Conservation (phyloP, 1,284 basidiomycete species). For the Fistulinella staudtii region DNA sequence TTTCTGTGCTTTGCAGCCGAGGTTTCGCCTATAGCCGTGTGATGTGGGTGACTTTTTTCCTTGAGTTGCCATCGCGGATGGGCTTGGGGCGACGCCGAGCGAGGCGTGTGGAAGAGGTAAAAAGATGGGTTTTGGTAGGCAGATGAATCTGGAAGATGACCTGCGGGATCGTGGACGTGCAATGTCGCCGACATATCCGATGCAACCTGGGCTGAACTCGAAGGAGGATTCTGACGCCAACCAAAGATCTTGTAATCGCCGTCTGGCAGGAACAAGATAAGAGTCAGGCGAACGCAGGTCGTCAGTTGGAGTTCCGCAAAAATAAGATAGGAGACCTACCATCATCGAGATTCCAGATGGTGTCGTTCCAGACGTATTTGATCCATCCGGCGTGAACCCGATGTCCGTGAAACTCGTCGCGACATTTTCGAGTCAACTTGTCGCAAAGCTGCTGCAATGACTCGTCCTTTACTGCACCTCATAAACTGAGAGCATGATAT, state of each 20-base stretch:
- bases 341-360: conserved; percentile 77
- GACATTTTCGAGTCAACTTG: conserved; percentile 62
- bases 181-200: conserved; percentile 44
- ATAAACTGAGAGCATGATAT: conserved; percentile 7
- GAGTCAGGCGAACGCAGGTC: neutral
- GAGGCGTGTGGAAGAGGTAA: conserved; percentile 52
- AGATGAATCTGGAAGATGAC: conserved; percentile 54
- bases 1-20: conserved; percentile 62
- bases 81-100: conserved; percentile 9
- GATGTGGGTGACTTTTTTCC: conserved; percentile 28
- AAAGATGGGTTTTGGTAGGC: conserved; percentile 67
- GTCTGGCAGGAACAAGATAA: conserved; percentile 38
- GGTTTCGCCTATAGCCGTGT: conserved; percentile 25
- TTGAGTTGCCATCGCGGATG: conserved; percentile 38
- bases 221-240: conserved; percentile 54
- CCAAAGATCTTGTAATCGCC: conserved; percentile 76
- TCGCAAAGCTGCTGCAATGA: conserved; percentile 58
- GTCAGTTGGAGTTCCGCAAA: no score
- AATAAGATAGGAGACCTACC: no score
- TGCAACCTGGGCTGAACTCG: conserved; percentile 21
- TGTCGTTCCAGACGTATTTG: conserved; percentile 73
- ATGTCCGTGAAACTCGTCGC: conserved; percentile 50
- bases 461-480: conserved; percentile 56
- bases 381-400: conserved; percentile 72
- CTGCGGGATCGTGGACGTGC: conserved; percentile 60